These are phyloP conservation scores for Huntiella moniliformis DNA, from an alignment of 2,329 filamentous ascomycete genomes.

Conservation along the genomic window DNA sequence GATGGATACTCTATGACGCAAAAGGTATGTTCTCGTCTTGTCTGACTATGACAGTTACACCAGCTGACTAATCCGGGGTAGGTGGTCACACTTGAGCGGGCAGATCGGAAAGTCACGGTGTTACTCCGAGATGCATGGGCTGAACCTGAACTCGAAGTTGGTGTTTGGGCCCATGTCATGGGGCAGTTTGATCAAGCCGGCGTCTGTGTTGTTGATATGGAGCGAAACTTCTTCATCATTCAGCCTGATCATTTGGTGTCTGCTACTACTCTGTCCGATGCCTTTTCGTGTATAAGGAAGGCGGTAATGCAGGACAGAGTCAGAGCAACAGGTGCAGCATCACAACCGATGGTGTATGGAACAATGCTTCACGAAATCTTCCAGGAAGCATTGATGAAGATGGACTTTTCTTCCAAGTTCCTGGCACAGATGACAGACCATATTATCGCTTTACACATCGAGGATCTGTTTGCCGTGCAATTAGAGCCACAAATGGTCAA, in stretches of 20 bases:
- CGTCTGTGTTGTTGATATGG: constrained; percentile 67
- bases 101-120: constrained; percentile 49
- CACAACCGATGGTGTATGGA: constrained; percentile 71
- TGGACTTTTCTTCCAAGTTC: constrained; percentile 58
- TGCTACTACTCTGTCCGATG: constrained; percentile 89
- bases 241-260: constrained; percentile 94
- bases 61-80: constrained; percentile 21
- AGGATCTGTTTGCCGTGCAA: constrained; percentile 77
- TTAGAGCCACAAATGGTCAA: constrained; percentile 53
- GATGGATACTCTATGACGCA: not conserved
- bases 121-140: constrained; percentile 73
- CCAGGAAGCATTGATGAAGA: constrained; percentile 69
- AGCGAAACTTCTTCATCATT: constrained; percentile 66
- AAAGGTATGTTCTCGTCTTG: constrained; percentile 6
- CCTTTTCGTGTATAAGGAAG: constrained; percentile 75
- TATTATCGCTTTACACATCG: constrained; percentile 59
- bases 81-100: constrained; percentile 67
- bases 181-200: constrained; percentile 50
- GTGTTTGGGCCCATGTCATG: constrained; percentile 72
- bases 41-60: not conserved
- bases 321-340: constrained; percentile 70
- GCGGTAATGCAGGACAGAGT: constrained; percentile 89
- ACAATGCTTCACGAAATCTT: constrained; percentile 91
- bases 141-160: constrained; percentile 55
- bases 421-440: constrained; percentile 47